Percentiles rank a stretch among this genome's conserved stretches.
These are phyloP conservation scores for Sphaerulina populicola DNA, from an alignment of 2,329 filamentous ascomycete genomes.

Conservation along the genomic window DNA sequence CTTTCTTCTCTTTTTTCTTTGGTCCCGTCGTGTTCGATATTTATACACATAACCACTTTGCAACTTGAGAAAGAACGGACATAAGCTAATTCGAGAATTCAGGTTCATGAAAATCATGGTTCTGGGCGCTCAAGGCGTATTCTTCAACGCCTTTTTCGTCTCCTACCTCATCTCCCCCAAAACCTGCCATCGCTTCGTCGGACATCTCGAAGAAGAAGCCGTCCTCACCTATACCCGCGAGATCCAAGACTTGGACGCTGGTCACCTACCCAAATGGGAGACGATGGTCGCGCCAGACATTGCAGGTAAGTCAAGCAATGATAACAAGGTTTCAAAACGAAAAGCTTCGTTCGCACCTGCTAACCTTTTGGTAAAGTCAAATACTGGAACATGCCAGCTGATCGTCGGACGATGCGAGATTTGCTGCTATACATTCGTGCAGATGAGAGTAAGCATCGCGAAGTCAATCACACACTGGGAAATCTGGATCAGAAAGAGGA, in stretches of 20 bases:
- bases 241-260: conserved; percentile 75
- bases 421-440: conserved; percentile 79
- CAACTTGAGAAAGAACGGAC: too few relatives aligned
- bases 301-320: conserved; percentile 38
- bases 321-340: too few relatives aligned
- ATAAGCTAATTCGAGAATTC: background rate
- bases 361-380: conserved; percentile 40
- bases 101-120: conserved; percentile 85
- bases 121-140: conserved; percentile 85
- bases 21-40: too few relatives aligned
- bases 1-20: too few relatives aligned
- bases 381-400: conserved; percentile 93
- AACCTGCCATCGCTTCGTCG: conserved; percentile 90
- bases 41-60: too few relatives aligned
- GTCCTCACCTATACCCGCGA: conserved; percentile 90
- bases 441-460: conserved; percentile 71
- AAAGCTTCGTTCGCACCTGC: too few relatives aligned
- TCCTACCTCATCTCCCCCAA: conserved; percentile 78
- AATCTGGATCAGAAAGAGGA: conserved; percentile 80
- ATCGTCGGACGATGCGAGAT: conserved; percentile 71
- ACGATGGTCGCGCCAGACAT: conserved; percentile 76
- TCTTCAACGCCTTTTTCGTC: conserved; percentile 90
- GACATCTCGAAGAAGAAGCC: conserved; percentile 94
- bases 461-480: conserved; percentile 90
- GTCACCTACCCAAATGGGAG: conserved; percentile 74